Evolutionary conservation across 2,329 filamentous ascomycete genomes (phyloP).

Genomic region (Ceratocystis lukuohia): DNA sequence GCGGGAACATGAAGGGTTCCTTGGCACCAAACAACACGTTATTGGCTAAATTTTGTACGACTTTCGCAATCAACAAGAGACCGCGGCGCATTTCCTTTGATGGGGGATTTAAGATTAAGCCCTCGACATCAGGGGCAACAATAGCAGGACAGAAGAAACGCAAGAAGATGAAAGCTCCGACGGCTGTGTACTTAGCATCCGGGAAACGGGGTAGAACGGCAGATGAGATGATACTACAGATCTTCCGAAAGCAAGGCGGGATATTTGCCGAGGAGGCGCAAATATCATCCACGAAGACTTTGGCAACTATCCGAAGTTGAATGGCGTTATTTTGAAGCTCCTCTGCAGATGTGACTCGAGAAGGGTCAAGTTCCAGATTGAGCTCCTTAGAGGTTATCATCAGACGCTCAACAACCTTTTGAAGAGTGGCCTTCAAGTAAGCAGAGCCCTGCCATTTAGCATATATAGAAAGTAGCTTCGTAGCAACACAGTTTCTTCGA

Average conservation of each 20-base stretch:
- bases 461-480: slow-evolving; percentile 58
- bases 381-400: slow-evolving; percentile 54
- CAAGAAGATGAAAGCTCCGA: slow-evolving; percentile 58
- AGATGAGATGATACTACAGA: slow-evolving; percentile 54
- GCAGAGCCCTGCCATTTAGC: slow-evolving; percentile 56
- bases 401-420: slow-evolving; percentile 52
- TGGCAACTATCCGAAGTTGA: slow-evolving; percentile 52
- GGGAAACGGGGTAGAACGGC: slow-evolving; percentile 52
- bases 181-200: slow-evolving; percentile 58
- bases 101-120: slow-evolving; percentile 45
- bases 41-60: slow-evolving; percentile 58
- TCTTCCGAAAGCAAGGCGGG: slow-evolving; percentile 50
- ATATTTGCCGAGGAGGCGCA: slow-evolving; percentile 49
- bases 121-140: slow-evolving; percentile 54
- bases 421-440: slow-evolving; percentile 51
- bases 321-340: slow-evolving; percentile 53
- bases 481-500: slow-evolving; percentile 56
- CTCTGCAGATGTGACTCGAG: slow-evolving; percentile 44
- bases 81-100: slow-evolving; percentile 58
- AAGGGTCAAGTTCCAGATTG: slow-evolving; percentile 54
- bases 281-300: slow-evolving; percentile 59
- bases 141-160: slow-evolving; percentile 62
- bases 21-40: slow-evolving; percentile 60
- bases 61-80: slow-evolving; percentile 55
- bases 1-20: slow-evolving; percentile 58